These are phyloP conservation scores for Agrocybe praecox DNA, from an alignment of 768 basidiomycete species.

Conservation along the genomic window DNA sequence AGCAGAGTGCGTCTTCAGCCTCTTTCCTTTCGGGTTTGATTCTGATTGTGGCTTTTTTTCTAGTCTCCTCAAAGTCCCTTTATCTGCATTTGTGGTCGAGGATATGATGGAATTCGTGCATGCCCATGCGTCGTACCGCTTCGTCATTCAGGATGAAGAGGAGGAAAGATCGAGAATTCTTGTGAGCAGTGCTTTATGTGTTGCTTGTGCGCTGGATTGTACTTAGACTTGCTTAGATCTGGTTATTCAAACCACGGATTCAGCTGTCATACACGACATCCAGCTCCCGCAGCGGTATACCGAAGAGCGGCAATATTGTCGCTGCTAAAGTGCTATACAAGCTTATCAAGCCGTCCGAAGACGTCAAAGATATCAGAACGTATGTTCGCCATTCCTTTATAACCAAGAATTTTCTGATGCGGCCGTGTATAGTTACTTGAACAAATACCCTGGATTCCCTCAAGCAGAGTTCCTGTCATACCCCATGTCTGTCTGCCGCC, in stretches of 20 bases:
- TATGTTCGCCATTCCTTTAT: constrained; percentile 27
- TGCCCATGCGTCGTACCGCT: constrained; percentile 93
- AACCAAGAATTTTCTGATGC: constrained; percentile 2
- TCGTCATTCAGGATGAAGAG: constrained; percentile 87
- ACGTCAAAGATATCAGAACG: constrained; percentile 55
- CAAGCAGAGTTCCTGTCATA: constrained; percentile 90
- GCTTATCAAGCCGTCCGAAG: constrained; percentile 63
- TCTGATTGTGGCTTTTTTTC: constrained; percentile 1
- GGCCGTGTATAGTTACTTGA: constrained; percentile 45
- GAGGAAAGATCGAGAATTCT: constrained; percentile 77
- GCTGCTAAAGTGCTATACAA: constrained; percentile 89
- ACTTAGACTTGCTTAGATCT: constrained; percentile 68
- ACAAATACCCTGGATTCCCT: constrained; percentile 79
- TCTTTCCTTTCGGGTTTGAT: neutral
- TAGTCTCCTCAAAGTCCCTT: constrained; percentile 53
- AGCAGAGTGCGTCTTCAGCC: constrained; percentile 54
- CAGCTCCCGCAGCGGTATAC: constrained; percentile 50
- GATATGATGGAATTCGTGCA: constrained; percentile 92
- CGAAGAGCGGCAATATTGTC: constrained; percentile 61
- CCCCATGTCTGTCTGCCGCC: constrained; percentile 74
- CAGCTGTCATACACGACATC: constrained; percentile 72
- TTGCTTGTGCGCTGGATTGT: neutral
- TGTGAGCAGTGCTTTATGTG: constrained; percentile 46
- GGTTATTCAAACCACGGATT: constrained; percentile 93
- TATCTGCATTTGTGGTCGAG: constrained; percentile 88